Evolutionary conservation across 495 filamentous ascomycete genomes (phyloP), one percentile per base, ranked within the genome.

Genomic region (Clohesyomyces aquaticus): DNA sequence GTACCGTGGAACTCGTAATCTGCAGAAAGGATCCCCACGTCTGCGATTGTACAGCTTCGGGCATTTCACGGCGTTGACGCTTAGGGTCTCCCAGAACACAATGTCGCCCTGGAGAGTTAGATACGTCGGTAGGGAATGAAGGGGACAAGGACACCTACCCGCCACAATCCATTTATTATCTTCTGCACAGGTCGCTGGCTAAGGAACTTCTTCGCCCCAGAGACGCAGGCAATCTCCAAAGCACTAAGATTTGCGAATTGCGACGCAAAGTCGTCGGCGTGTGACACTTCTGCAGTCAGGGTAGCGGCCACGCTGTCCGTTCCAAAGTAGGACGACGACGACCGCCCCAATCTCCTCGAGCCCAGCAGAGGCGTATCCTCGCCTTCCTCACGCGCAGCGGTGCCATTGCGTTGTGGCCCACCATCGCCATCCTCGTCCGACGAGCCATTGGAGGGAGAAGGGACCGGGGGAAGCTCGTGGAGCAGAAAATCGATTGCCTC

Each of bases 151-250:
- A 54, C 11, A 32, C 61, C 22, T 65, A 69, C 66, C 55, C 86
- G 86, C 93, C 93, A 96, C 55, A 96, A 92, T 45, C 89, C 88
- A 57, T 91, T 87, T 45, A 96, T 86, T 58, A 96, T 88, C 64
- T 87, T 88, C 69, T 97, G 93, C 28, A 98, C 88, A 8, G 91
- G 82, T 52, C 80, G 80, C 73, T 96, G 92, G 72, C 90, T 90
- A 14, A 96, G 82, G 67, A 96, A 98, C 28, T 88, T 88, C 75
- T 96, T 98, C 23, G 92, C 91, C 64, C 88, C 84, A n/a, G 88
- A 89, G 28, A 96, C 86, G 38, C 88, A 86, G 38, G 92, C 93
- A 69, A 98, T 93, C 72, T 97, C 93, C 16, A 98, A 77, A 14
- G 89, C 91, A 75, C 93, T 96, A 49, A 96, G 77, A 42, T 91